phyloP scores from a whole-genome alignment of 2,329 filamentous ascomycete genomes.

The Claviceps purpurea region DNA sequence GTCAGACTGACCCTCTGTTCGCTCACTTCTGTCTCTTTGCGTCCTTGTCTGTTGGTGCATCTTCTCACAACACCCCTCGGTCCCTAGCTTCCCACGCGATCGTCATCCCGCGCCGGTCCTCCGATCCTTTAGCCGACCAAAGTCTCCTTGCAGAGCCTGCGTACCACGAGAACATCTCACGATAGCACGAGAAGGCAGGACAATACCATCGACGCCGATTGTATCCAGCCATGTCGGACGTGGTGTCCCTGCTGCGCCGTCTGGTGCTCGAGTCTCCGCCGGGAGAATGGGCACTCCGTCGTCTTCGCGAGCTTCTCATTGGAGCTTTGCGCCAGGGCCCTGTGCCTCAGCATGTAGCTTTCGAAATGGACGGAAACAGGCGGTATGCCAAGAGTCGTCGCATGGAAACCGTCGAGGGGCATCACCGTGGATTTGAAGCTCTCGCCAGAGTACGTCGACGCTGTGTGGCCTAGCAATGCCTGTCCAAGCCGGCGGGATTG shows the following conservation, averaged over 20 bases:
- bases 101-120: not conserved
- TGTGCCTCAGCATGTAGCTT: constrained; percentile 91
- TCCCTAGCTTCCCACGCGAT: not conserved
- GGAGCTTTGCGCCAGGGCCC: constrained; percentile 81
- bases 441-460: constrained; percentile 58
- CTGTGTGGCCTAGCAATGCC: not conserved
- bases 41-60: not conserved
- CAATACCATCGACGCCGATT: not conserved
- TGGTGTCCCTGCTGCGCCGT: constrained; percentile 35
- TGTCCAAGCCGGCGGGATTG: not conserved
- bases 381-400: constrained; percentile 81
- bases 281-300: constrained; percentile 73
- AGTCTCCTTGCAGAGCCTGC: not conserved
- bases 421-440: constrained; percentile 91
- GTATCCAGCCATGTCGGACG: constrained; percentile 33
- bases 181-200: not conserved
- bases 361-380: constrained; percentile 97
- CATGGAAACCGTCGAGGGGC: constrained; percentile 93
- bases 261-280: constrained; percentile 85
- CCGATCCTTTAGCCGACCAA: not conserved
- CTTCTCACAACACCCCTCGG: not conserved
- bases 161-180: not conserved
- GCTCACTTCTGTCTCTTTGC: not conserved
- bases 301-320: constrained; percentile 73
- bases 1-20: not conserved